These are phyloP conservation scores for Populus euphratica DNA, from an alignment of 345 rosid genomes.

Conservation along the genomic window DNA sequence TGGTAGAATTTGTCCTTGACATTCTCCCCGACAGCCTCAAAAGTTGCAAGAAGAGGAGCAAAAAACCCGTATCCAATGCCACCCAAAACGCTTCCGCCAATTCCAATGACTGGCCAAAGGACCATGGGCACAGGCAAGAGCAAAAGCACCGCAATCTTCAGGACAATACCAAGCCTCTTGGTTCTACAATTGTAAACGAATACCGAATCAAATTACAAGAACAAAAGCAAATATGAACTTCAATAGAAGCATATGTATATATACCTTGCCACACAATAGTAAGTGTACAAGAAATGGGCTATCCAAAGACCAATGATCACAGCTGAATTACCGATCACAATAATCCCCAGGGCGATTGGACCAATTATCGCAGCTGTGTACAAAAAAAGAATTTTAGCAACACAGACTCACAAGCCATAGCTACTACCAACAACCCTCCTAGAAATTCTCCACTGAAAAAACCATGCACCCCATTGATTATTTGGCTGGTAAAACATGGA, in stretches of 20 bases:
- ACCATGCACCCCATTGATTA: too few relatives aligned
- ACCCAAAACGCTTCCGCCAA: constrained; percentile 63
- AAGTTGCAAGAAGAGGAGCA: constrained; percentile 70
- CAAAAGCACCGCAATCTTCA: constrained; percentile 57
- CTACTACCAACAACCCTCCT: too few relatives aligned
- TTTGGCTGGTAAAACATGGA: not conserved
- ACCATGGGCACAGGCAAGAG: constrained; percentile 60
- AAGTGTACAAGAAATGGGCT: constrained; percentile 76
- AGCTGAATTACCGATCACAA: constrained; percentile 50
- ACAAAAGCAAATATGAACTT: not conserved
- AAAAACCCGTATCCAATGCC: constrained; percentile 76
- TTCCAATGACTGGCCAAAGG: constrained; percentile 65
- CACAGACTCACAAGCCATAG: too few relatives aligned
- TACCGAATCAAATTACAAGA: not conserved
- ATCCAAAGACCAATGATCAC: constrained; percentile 75
- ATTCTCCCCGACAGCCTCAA: constrained; percentile 63
- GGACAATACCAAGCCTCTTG: constrained; percentile 60
- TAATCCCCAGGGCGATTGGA: constrained; percentile 51
- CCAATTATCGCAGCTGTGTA: constrained; percentile 47
- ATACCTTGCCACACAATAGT: constrained; percentile 68
- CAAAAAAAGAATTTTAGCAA: not conserved
- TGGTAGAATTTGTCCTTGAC: constrained; percentile 64
- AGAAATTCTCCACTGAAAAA: too few relatives aligned
- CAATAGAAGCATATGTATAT: not conserved
- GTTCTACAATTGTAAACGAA: constrained; percentile 38